Percentiles rank a stretch among this genome's conserved stretches.
phyloP scores from a whole-genome alignment of 352 stramenopile species.

The Globisporangium parvum region DNA sequence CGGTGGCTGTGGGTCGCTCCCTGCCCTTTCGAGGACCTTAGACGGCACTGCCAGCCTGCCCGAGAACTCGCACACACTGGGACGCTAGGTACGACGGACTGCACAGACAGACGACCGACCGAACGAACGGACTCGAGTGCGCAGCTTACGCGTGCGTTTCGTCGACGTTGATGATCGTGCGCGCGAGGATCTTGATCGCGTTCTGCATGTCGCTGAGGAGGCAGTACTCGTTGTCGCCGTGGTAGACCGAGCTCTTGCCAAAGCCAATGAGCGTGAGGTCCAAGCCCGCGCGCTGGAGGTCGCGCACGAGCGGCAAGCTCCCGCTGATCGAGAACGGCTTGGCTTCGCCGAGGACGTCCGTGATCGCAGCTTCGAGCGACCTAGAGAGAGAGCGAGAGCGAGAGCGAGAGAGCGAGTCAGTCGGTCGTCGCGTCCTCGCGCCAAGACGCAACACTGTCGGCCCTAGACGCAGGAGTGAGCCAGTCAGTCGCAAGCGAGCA shows the following conservation, averaged over 20 bases:
- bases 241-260: conserved; percentile 81
- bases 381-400: neutral
- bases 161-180: conserved; percentile 75
- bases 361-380: conserved; percentile 72
- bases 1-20: too few species aligned
- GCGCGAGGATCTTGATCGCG: conserved; percentile 81
- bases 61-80: too few species aligned
- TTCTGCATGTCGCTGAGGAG: conserved; percentile 82
- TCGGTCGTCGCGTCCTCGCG: too few species aligned
- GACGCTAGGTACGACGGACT: too few species aligned
- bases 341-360: conserved; percentile 63
- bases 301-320: conserved; percentile 66
- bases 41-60: neutral
- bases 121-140: too few species aligned
- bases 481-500: neutral
- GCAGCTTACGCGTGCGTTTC: conserved; percentile 13
- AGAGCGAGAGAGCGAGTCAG: neutral
- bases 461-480: neutral
- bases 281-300: conserved; percentile 68
- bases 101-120: neutral
- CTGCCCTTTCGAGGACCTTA: too few species aligned
- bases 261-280: conserved; percentile 77
- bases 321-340: conserved; percentile 92
- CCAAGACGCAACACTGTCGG: too few species aligned
- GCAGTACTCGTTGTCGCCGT: conserved; percentile 92